Evolutionary conservation across 805 yeast genomes (phyloP).

Genomic region (Cyberlindnera veronae): DNA sequence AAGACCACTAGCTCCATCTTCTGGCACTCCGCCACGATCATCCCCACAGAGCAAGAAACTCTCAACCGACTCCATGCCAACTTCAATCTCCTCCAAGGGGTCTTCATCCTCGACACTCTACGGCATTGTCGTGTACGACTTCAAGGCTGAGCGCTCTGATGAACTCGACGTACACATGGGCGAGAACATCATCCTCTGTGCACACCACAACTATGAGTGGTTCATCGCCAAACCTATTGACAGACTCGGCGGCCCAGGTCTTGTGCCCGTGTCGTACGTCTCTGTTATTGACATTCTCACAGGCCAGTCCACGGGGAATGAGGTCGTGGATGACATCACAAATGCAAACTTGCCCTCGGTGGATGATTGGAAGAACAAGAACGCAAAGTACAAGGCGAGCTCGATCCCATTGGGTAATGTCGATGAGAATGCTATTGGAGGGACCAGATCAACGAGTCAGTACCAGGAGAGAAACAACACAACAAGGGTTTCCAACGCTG

Average conservation of each 20-base stretch:
- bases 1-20: constrained; percentile 33
- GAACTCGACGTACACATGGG: constrained; percentile 84
- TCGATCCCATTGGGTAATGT: constrained; percentile 69
- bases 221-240: constrained; percentile 96
- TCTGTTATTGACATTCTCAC: constrained; percentile 77
- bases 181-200: constrained; percentile 88
- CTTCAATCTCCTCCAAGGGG: constrained; percentile 21
- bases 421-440: constrained; percentile 31
- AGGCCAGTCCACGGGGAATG: constrained; percentile 52
- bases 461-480: constrained; percentile 6
- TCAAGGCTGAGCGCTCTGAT: constrained; percentile 72
- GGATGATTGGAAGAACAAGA: constrained; percentile 90
- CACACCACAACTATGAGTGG: constrained; percentile 97
- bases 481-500: too few species aligned
- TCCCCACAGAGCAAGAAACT: constrained; percentile 19
- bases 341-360: constrained; percentile 81
- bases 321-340: constrained; percentile 55
- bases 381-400: constrained; percentile 89
- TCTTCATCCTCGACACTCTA: constrained; percentile 47
- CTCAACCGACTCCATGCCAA: constrained; percentile 19
- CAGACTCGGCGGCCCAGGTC: constrained; percentile 93
- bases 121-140: constrained; percentile 83
- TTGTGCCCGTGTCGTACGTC: constrained; percentile 89
- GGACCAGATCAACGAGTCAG: constrained; percentile 3
- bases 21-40: constrained; percentile 5